Percentiles rank a stretch among this genome's conserved stretches.
These are phyloP conservation scores for Zygotorulaspora mrakii DNA, from an alignment of 1,139 yeast species.

Conservation along the genomic window DNA sequence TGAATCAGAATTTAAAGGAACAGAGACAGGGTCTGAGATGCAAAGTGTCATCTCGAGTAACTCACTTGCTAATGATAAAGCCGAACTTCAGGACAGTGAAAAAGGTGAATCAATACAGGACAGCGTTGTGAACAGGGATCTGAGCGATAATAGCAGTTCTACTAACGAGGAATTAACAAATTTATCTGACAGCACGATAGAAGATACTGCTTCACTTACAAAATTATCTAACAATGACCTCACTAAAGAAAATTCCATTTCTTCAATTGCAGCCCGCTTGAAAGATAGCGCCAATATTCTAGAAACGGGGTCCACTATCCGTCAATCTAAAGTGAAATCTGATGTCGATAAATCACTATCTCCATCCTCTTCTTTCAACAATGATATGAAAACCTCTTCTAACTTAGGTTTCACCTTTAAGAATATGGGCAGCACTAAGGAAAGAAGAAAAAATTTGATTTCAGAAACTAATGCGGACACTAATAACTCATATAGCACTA, in stretches of 20 bases:
- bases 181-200: slow-evolving; percentile 24
- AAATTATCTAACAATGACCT: slow-evolving; percentile 1
- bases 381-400: slow-evolving; percentile 19
- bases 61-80: too few relatives aligned
- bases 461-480: neutral
- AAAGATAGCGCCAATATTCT: slow-evolving; percentile 30
- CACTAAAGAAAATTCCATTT: slow-evolving; percentile 14
- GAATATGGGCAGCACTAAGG: slow-evolving; percentile 1
- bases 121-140: too few relatives aligned
- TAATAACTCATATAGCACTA: neutral
- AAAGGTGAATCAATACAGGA: too few relatives aligned
- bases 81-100: too few relatives aligned
- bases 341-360: slow-evolving; percentile 13
- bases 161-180: neutral
- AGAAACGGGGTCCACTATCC: slow-evolving; percentile 10
- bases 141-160: too few relatives aligned
- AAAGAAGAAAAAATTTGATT: neutral
- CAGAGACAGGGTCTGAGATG: too few relatives aligned
- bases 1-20: too few relatives aligned
- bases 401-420: slow-evolving; percentile 23
- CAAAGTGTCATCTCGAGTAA: too few relatives aligned
- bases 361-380: slow-evolving; percentile 27
- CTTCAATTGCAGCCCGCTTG: slow-evolving; percentile 27
- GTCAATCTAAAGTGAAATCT: slow-evolving; percentile 7
- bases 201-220: slow-evolving; percentile 16